Conservation (phyloP, 805 yeast species). For the Zygosaccharomyces bisporus region DNA sequence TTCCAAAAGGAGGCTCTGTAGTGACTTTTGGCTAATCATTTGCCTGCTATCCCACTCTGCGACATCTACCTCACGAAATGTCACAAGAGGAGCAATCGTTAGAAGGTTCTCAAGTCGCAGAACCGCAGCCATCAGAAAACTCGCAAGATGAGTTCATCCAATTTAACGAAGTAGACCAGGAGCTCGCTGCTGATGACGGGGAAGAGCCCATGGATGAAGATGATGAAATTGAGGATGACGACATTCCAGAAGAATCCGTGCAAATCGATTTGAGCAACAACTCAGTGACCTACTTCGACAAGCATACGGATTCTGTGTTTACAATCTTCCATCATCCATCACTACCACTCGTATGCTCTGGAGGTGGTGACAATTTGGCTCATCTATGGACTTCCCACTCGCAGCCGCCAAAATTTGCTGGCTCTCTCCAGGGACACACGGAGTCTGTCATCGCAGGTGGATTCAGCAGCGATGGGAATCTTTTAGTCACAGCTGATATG, state of each 20-base stretch:
- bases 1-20: background rate
- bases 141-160: conserved; percentile 39
- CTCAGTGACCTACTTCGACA: conserved; percentile 84
- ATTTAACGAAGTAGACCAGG: conserved; percentile 44
- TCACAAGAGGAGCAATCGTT: conserved; percentile 5
- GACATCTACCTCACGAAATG: background rate
- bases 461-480: conserved; percentile 79
- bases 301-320: conserved; percentile 84
- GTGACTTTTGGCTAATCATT: background rate
- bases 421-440: conserved; percentile 72
- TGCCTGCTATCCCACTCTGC: conserved; percentile 1
- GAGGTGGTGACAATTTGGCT: conserved; percentile 92
- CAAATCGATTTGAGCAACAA: conserved; percentile 88
- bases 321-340: conserved; percentile 78
- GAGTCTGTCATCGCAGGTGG: conserved; percentile 86
- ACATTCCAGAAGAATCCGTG: conserved; percentile 46
- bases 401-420: conserved; percentile 75
- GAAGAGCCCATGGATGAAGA: conserved; percentile 33
- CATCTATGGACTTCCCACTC: conserved; percentile 90
- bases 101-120: background rate
- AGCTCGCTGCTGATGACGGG: conserved; percentile 35
- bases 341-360: conserved; percentile 81
- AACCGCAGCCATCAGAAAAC: conserved; percentile 8
- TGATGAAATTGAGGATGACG: conserved; percentile 39
- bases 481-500: conserved; percentile 90